A percentile compares a stretch with the other conserved stretches of the same genome.
Conservation (phyloP, 2,329 filamentous ascomycete genomes). For the Chaetoscypha palmicola region DNA sequence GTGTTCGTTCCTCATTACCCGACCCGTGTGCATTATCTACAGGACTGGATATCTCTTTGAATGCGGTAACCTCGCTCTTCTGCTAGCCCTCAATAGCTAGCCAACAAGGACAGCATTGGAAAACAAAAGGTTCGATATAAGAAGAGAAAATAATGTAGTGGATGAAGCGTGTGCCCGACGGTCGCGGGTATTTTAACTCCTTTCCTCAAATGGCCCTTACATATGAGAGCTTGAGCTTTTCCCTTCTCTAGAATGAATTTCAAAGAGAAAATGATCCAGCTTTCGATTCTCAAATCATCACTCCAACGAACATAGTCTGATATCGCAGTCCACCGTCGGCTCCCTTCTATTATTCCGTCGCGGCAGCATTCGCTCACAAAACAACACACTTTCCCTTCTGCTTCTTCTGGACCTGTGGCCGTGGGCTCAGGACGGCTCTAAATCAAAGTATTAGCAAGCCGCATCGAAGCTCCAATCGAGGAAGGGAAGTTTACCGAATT, state of each 20-base stretch:
- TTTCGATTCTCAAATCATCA: conserved; percentile 8
- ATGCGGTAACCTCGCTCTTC: no score
- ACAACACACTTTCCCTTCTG: conserved; percentile 64
- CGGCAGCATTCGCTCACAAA: conserved; percentile 39
- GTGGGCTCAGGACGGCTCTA: conserved; percentile 67
- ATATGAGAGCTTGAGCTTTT: conserved; percentile 15
- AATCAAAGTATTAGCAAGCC: conserved; percentile 15
- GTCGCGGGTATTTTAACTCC: conserved; percentile 2
- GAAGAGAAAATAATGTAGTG: conserved; percentile 12
- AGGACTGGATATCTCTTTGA: conserved; percentile 19
- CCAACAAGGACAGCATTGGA: background rate
- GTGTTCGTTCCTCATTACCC: conserved; percentile 14
- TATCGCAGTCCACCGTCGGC: conserved; percentile 4
- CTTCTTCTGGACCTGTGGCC: conserved; percentile 48
- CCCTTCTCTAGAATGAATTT: no score
- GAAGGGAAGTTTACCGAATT: conserved; percentile 64
- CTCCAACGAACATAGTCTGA: conserved; percentile 12
- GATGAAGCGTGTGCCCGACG: conserved; percentile 4
- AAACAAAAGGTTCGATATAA: conserved; percentile 6
- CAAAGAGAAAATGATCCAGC: no score
- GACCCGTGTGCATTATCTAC: conserved; percentile 21
- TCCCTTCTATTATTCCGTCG: background rate
- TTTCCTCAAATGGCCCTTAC: conserved; percentile 2
- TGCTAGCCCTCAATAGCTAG: background rate
- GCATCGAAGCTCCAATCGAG: background rate